Evolutionary conservation across 2,329 filamentous ascomycete genomes (phyloP).

Genomic region (Cercospora nicotianae): DNA sequence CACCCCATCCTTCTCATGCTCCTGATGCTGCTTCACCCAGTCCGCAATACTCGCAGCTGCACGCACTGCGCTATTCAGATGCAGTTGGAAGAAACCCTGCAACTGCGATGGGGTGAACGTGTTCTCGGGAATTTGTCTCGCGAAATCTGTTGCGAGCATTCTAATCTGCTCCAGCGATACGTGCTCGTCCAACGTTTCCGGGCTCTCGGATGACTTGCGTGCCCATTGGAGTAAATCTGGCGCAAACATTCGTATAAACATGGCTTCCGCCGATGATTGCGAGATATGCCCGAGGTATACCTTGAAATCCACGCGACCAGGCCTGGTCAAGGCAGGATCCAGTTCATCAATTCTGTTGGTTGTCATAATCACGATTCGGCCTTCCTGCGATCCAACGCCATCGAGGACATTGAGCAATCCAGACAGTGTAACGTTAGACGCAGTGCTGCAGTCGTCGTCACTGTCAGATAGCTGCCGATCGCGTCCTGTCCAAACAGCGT

Average conservation of each 20-base stretch:
- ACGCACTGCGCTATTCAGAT: constrained; percentile 26
- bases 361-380: constrained; percentile 75
- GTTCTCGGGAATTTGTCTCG: constrained; percentile 26
- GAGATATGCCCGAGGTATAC: constrained; percentile 30
- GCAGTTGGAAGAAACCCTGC: constrained; percentile 31
- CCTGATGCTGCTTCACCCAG: constrained; percentile 25
- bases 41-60: constrained; percentile 23
- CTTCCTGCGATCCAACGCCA: constrained; percentile 73
- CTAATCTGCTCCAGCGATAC: constrained; percentile 28
- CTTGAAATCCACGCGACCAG: constrained; percentile 62
- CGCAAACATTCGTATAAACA: constrained; percentile 32
- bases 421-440: constrained; percentile 60
- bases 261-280: constrained; percentile 23
- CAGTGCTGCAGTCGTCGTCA: constrained; percentile 36
- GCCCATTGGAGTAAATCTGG: constrained; percentile 28
- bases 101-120: constrained; percentile 30
- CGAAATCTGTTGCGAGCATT: constrained; percentile 26
- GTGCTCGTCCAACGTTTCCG: constrained; percentile 23
- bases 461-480: constrained; percentile 33
- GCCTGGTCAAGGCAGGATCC: constrained; percentile 70
- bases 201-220: neutral
- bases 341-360: constrained; percentile 72
- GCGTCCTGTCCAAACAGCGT: constrained; percentile 37
- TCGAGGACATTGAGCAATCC: constrained; percentile 79
- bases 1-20: neutral